Percentiles rank a stretch among this genome's conserved stretches.
phyloP scores from a whole-genome alignment of 2,329 filamentous ascomycete species.

The Microsporum audouinii region DNA sequence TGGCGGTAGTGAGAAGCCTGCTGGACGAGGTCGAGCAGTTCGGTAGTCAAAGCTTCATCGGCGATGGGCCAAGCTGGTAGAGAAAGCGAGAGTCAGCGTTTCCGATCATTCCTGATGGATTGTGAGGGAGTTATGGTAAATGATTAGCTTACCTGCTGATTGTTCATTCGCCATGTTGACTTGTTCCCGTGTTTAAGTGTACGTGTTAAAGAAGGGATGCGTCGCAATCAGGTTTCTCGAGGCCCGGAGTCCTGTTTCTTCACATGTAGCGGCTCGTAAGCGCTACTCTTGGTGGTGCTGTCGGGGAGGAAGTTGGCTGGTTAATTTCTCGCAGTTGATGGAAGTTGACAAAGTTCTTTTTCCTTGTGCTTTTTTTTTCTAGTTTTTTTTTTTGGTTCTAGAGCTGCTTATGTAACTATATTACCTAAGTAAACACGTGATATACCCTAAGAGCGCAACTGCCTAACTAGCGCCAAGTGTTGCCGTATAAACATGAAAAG shows the following conservation, averaged over 20 bases:
- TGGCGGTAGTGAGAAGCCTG: conserved; percentile 53
- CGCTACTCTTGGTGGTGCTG: background rate
- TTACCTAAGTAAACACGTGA: background rate
- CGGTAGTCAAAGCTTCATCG: conserved; percentile 62
- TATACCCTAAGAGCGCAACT: too few species aligned
- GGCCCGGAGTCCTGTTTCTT: conserved; percentile 1
- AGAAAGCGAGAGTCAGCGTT: background rate
- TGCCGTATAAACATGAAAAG: background rate
- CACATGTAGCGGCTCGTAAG: conserved; percentile 1
- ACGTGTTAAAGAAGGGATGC: conserved; percentile 8
- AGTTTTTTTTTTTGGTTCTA: background rate
- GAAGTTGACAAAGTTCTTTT: background rate
- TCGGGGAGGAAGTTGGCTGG: background rate
- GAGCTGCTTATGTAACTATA: background rate
- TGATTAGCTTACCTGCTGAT: conserved; percentile 12
- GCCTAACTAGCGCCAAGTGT: too few species aligned
- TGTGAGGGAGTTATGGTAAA: background rate
- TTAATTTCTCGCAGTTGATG: background rate
- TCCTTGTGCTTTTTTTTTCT: background rate
- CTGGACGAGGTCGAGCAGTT: conserved; percentile 73
- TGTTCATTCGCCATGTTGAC: conserved; percentile 15
- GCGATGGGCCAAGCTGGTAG: conserved; percentile 56
- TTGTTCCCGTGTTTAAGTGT: conserved; percentile 3
- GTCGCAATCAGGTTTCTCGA: conserved; percentile 11
- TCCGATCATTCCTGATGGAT: background rate